Evolutionary conservation across 2,329 filamentous ascomycete species (phyloP).

Genomic region (Venturia pyrina): DNA sequence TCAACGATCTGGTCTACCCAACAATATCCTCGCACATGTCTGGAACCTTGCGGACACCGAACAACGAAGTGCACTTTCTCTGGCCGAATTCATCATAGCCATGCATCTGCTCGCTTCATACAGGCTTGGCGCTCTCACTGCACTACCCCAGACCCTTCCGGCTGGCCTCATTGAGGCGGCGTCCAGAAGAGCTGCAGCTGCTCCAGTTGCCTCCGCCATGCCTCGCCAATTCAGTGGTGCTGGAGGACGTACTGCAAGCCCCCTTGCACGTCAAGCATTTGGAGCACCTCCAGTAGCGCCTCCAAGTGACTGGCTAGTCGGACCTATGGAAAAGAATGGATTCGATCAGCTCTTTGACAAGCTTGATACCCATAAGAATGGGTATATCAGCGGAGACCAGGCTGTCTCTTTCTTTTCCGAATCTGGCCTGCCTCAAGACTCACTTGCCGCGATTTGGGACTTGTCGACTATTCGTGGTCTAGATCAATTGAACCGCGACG

Average conservation of each 20-base stretch:
- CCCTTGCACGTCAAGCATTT: slow-evolving; percentile 43
- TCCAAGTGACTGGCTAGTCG: slow-evolving; percentile 69
- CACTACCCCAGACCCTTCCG: slow-evolving; percentile 70
- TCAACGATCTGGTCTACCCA: slow-evolving; percentile 81
- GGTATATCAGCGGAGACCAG: slow-evolving; percentile 86
- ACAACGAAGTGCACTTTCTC: slow-evolving; percentile 74
- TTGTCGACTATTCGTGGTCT: slow-evolving; percentile 88
- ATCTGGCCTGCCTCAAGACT: slow-evolving; percentile 79
- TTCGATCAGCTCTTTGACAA: slow-evolving; percentile 81
- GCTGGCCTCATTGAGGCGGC: slow-evolving; percentile 86
- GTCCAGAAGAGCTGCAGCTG: slow-evolving; percentile 44
- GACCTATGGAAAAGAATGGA: slow-evolving; percentile 69
- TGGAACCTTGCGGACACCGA: slow-evolving; percentile 94
- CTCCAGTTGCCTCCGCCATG: slow-evolving; percentile 44
- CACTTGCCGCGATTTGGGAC: slow-evolving; percentile 92
- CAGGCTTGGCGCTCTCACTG: slow-evolving; percentile 72
- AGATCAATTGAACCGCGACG: slow-evolving; percentile 74
- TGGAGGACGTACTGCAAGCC: slow-evolving; percentile 50
- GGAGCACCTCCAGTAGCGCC: slow-evolving; percentile 40
- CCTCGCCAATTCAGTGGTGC: slow-evolving; percentile 73
- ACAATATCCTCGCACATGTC: slow-evolving; percentile 85
- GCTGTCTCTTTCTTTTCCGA: slow-evolving; percentile 91
- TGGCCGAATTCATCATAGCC: slow-evolving; percentile 91
- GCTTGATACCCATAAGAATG: slow-evolving; percentile 70
- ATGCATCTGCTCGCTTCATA: slow-evolving; percentile 95